These are phyloP conservation scores for Pestalotiopsis sp. DNA, from an alignment of 2,329 filamentous ascomycete genomes.

Conservation along the genomic window DNA sequence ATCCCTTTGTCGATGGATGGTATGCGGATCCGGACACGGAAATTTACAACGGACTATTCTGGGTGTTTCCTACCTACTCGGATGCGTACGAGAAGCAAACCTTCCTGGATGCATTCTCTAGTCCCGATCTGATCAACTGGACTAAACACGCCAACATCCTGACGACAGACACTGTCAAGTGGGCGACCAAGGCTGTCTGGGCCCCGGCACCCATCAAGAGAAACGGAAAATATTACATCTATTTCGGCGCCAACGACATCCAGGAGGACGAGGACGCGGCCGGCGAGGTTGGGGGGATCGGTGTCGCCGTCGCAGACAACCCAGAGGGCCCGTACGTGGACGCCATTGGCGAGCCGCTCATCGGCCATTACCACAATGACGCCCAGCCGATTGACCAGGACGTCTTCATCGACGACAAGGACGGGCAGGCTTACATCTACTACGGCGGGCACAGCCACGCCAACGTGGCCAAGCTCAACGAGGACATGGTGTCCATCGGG, in stretches of 20 bases:
- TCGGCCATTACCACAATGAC: slow-evolving; percentile 44
- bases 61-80: slow-evolving; percentile 51
- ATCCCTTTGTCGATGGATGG: slow-evolving; percentile 50
- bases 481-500: slow-evolving; percentile 45
- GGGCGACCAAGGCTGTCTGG: slow-evolving; percentile 49
- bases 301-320: slow-evolving; percentile 37
- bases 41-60: slow-evolving; percentile 46
- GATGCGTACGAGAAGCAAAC: slow-evolving; percentile 46
- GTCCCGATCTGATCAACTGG: slow-evolving; percentile 49
- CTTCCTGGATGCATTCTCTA: slow-evolving; percentile 53
- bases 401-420: slow-evolving; percentile 41
- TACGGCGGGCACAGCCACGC: slow-evolving; percentile 45
- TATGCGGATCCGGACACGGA: slow-evolving; percentile 53
- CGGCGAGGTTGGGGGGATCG: slow-evolving; percentile 40
- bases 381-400: slow-evolving; percentile 51
- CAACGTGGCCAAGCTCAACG: slow-evolving; percentile 42
- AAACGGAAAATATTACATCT: slow-evolving; percentile 49
- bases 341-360: slow-evolving; percentile 41
- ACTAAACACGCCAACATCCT: slow-evolving; percentile 47
- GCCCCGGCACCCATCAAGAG: slow-evolving; percentile 46
- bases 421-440: slow-evolving; percentile 43
- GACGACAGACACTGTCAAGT: slow-evolving; percentile 38
- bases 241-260: slow-evolving; percentile 52
- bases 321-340: slow-evolving; percentile 43
- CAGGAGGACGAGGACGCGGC: slow-evolving; percentile 29